Conservation (phyloP, 768 basidiomycete genomes). For the Trametopsis cervina region DNA sequence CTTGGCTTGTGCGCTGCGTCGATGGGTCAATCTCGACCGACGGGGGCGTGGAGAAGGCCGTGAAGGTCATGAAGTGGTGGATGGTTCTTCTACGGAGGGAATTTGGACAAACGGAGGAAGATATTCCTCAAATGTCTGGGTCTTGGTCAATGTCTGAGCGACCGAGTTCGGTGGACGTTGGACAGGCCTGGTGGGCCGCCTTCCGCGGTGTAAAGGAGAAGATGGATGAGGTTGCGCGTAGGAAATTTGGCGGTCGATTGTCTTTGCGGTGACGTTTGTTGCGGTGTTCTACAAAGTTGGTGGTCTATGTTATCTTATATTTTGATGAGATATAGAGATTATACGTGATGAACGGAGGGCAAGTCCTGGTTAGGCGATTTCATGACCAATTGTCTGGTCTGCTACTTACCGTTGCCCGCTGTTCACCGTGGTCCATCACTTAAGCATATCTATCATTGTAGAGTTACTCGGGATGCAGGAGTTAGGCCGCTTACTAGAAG, state of each 20-base stretch:
- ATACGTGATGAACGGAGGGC: no score
- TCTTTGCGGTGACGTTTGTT: slow-evolving; percentile 47
- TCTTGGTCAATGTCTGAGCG: slow-evolving; percentile 25
- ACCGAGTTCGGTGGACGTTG: slow-evolving; percentile 37
- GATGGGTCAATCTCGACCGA: slow-evolving; percentile 50
- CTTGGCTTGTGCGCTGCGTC: slow-evolving; percentile 63
- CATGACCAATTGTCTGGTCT: no score
- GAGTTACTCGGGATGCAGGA: no score
- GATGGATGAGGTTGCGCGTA: slow-evolving; percentile 58
- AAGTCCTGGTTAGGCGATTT: no score
- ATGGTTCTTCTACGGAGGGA: slow-evolving; percentile 55
- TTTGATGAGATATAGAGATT: no score
- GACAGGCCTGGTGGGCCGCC: slow-evolving; percentile 75
- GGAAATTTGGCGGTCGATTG: slow-evolving; percentile 68
- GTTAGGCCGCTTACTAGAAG: no score
- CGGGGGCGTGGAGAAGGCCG: slow-evolving; percentile 60
- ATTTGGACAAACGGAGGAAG: slow-evolving; percentile 53
- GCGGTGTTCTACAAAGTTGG: no score
- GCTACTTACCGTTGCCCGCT: no score
- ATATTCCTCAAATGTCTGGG: slow-evolving; percentile 23
- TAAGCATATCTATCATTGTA: no score
- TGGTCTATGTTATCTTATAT: no score
- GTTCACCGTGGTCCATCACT: no score
- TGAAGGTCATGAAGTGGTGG: slow-evolving; percentile 81
- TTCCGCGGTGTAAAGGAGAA: slow-evolving; percentile 62